Percentiles rank a stretch among this genome's conserved stretches.
phyloP scores from a whole-genome alignment of 2,329 filamentous ascomycete genomes.

The Fusarium multiceps region DNA sequence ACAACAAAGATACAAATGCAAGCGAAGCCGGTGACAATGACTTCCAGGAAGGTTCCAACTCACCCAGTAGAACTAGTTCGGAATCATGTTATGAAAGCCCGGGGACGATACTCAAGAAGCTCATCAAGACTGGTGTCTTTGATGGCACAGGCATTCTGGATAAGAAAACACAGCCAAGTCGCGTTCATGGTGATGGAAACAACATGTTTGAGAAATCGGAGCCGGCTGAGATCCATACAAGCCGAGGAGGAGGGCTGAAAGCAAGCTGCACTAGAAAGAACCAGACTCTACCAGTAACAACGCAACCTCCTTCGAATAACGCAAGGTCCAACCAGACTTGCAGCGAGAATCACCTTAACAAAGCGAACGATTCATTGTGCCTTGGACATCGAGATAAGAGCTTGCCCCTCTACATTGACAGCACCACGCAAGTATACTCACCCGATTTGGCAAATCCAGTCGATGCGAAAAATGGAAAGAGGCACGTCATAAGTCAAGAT shows the following conservation, averaged over 20 bases:
- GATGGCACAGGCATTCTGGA: conserved; percentile 21
- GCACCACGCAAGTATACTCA: background rate
- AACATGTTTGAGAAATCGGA: background rate
- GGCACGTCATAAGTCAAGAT: background rate
- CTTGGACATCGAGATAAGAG: background rate
- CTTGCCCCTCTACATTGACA: background rate
- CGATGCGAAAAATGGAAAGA: background rate
- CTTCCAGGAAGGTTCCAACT: background rate
- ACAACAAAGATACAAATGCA: background rate
- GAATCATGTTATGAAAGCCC: background rate
- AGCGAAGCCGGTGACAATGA: background rate
- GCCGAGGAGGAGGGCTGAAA: conserved; percentile 40
- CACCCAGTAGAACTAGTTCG: background rate
- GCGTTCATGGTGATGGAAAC: background rate
- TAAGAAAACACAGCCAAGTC: background rate
- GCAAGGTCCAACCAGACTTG: background rate
- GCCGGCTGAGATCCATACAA: background rate
- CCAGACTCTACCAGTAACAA: background rate
- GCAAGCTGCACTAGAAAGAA: conserved; percentile 12
- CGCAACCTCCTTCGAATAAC: background rate
- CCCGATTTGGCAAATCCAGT: background rate
- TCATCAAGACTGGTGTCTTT: conserved; percentile 39
- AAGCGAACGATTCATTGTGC: background rate
- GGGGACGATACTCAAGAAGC: conserved; percentile 10
- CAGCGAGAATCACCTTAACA: background rate